These are phyloP conservation scores for Chlorella sp. DNA, from an alignment of 139 green algal genomes.

Conservation along the genomic window DNA sequence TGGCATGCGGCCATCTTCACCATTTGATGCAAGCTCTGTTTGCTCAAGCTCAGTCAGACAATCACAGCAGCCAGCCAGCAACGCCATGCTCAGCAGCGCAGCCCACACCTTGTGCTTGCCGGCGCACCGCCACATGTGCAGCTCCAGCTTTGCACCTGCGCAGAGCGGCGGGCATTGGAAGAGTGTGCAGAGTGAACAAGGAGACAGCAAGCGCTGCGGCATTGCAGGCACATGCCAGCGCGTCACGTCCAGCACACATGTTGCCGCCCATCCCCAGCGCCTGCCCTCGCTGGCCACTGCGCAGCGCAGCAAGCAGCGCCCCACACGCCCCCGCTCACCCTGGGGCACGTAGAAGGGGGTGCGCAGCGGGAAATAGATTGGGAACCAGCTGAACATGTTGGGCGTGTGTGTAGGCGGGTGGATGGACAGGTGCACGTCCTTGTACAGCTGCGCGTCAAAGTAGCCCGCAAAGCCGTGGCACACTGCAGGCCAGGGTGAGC, in stretches of 20 bases:
- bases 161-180: neutral
- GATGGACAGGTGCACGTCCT: conserved; percentile 87
- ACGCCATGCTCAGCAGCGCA: no score
- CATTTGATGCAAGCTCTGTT: no score
- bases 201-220: no score
- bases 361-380: conserved; percentile 97
- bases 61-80: no score
- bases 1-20: no score
- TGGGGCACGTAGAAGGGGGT: conserved; percentile 44
- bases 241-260: no score
- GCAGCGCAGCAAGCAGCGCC: neutral
- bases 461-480: conserved; percentile 97
- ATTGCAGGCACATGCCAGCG: no score
- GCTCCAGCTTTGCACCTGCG: conserved; percentile 52
- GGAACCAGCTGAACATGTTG: conserved; percentile 95
- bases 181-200: no score
- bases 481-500: conserved; percentile 39
- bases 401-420: conserved; percentile 90
- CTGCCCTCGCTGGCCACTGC: no score
- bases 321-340: neutral
- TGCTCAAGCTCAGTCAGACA: no score
- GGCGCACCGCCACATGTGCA: conserved; percentile 89
- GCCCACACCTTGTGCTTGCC: conserved; percentile 65
- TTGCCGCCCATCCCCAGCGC: no score
- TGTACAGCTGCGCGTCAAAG: conserved; percentile 95